Evolutionary conservation across 352 stramenopile species (phyloP), one percentile per base, ranked within the genome.

Genomic region (Globisporangium echinulatum): DNA sequence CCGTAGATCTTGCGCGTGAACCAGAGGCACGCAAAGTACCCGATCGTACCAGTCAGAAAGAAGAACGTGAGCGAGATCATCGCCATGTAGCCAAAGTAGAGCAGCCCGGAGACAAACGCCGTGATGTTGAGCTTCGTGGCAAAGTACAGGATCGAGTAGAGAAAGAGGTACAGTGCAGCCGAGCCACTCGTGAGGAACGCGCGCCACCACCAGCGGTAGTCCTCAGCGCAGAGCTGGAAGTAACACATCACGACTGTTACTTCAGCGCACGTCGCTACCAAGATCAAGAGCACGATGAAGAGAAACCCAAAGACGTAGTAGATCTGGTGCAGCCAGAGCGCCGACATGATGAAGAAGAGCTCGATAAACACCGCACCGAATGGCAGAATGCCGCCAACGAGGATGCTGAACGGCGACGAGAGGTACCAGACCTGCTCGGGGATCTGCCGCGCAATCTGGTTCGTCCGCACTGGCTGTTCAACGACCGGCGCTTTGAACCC

Each of bases 241-340:
- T 99, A 99, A 72, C 94, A 99, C 90, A 99, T 97, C 25, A 99
- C 96, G 56, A 99, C 97, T 43, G 95, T 96, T 47, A 99, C 97
- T 74, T 99, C 94, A 0, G 97, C 97, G 71, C 96, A 99, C 33
- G 97, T 99, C 15, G 96, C 87, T 13, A 97, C 81, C 40, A 99
- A 78, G 67, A 99, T 99, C 38, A 99, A 61, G 51, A 99, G 75
- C 52, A 99, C 97, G 54, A 98, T 94, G 67, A 99, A 97, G 49
- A 99, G 79, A 72, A 99, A 99, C 54, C 97, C 96, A 76, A 99
- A 99, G 42, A 99, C 96, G 82, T 98, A 99, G 85, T 99, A 99
- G 66, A 98, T 98, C 86, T 98, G 94, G 78, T 99, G 93, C 52
- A 99, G 73, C 97, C 98, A 99, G 39, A 99, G 77, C 54, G 97